Base-by-base conservation (phyloP, 257 asterid species). In the Solanum ossicruentum region DNA sequence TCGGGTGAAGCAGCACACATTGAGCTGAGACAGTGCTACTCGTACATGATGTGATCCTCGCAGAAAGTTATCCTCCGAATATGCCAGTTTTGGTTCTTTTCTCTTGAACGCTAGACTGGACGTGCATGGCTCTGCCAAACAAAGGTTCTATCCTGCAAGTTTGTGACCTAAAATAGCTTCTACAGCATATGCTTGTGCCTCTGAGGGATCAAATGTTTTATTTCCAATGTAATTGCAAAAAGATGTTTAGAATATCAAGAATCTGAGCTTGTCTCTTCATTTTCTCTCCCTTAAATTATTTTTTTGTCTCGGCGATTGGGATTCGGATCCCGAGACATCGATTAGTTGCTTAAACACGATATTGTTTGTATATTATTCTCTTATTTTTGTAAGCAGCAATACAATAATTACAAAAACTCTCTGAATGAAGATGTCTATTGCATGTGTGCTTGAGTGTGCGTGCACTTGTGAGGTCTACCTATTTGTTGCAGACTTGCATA, bases 1-100 rank as follows among this genome's bases (percentile, higher is more conserved):
- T 95, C 49, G 83, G 92, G 45, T 93, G 85, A 89, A 58, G 72
- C 66, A 52, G 7, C 55, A 41, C 11, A 78, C 17, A 10, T 54
- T 52, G 65, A 52, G 28, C 7, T 0, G 49, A 52, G 28, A 78
- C 12, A 26, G 36, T 15, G 21, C 23, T 52, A 52, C 83, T 52
- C 54, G 83, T 52, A 78, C 83, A 28, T 52, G 49, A 52, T 26
- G 49, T 54, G 43, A 52, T 17, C 49, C 66, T 15, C 18, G 10
- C 45, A 28, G 28, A 78, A 78, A 52, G 66, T 54, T 26, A 10
- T 78, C 66, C 4, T 52, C 83, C 49, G 49, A 17, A 17, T 52
- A 26, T 32, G 15, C 45, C 82, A 2, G 60, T 26, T 77, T 15
- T 15, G 3, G 60, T 13, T 23, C 16, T 15, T 21, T 39, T 77